Evolutionary conservation across 2,329 filamentous ascomycete genomes (phyloP), one percentile per base, ranked within the genome.

Genomic region (Colletotrichum camelliae): DNA sequence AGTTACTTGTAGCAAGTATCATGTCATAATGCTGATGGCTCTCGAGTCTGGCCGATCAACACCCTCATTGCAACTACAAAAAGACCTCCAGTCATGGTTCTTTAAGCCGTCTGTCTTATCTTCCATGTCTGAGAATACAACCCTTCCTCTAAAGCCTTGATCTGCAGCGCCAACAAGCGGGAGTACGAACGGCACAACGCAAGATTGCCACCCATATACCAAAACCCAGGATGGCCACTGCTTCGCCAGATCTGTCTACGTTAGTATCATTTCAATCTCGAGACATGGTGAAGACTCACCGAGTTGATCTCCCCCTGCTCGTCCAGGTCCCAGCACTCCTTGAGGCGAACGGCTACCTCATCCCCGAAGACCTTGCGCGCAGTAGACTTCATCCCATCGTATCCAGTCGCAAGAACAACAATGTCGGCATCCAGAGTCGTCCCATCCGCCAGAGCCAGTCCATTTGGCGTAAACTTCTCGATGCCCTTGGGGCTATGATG

Each of bases 321-420:
- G 8, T 93, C 91, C 73, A 93, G 86, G 0, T 91, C 92, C 91
- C 92, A 94, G 18, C 93, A 88, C 77, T 92, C 91, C 3, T 85
- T 85, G 6, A 92, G 87, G 31, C 87, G 85, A 67, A 91, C 89
- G 0, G 91, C 92, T 12, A 94, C 85, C 21, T 88, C 86, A 35
- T 92, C 88, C 0, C 93, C 93, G 70, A 95, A 87, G 24, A 93
- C 89, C 37, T 87, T 86, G n/a, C 90, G 84, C 2, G 92, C 90
- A 24, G 90, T 90, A 0, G 90, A 92, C 13, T 88, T 86, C 93
- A 95, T 95, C 80, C 93, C 94, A 76, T 92, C 89, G 78, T 93
- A 94, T 0, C 91, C 91, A 0, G 91, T 93, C 0, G 91, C 91
- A 57, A 93, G 86, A 0, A 94, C 87, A 10, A 94, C 88, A 77